Base-by-base conservation (phyloP, 208 protist genomes). In the Leishmania arabica region DNA sequence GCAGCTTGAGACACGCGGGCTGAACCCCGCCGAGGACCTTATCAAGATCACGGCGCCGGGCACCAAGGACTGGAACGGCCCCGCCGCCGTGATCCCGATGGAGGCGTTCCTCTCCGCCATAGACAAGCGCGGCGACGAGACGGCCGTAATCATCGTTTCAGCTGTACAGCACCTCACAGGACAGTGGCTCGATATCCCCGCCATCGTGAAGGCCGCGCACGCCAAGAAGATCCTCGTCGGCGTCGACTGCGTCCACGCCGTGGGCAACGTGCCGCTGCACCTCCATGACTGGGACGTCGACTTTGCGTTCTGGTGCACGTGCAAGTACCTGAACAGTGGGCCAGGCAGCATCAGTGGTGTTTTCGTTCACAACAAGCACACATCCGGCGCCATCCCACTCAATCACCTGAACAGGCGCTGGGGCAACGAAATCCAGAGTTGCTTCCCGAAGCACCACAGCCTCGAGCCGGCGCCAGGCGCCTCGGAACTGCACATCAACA, bases 201-300 rank as follows among this genome's bases (percentile, higher is more conserved):
- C 84, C n/a, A 99, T 99, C 76, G 98, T 96, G 2, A 83, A 91
- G 49, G 94, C 91, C 15, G 97, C 89, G 11, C 91, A 98, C 51
- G 86, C 84, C 5, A 89, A 96, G 53, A 91, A 89, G 75, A 93
- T 93, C 64, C 15, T 97, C 53, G 95, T 99, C 40, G 98, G 98
- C 45, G 92, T 96, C 73, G 98, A 99, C 89, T 94, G 98, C 56
- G 93, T 98, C 24, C 96, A 99, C 81, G 98, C 98, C n/a, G 97
- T 92, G 6, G 98, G 97, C 75, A 99, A 99, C 84, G 93, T 99
- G 34, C 88, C 88, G 49, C 90, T 99, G 49, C 69, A 91, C 73
- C 90, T 99, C 45, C 97, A 99, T 79, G 97, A 99, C 72, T 99
- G 98, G 98, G 88, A 95, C 60, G 96, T 99, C 13, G 98, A 99